These are phyloP conservation scores for Sphagnurus paluster DNA, from an alignment of 1,284 basidiomycete genomes.

Conservation along the genomic window DNA sequence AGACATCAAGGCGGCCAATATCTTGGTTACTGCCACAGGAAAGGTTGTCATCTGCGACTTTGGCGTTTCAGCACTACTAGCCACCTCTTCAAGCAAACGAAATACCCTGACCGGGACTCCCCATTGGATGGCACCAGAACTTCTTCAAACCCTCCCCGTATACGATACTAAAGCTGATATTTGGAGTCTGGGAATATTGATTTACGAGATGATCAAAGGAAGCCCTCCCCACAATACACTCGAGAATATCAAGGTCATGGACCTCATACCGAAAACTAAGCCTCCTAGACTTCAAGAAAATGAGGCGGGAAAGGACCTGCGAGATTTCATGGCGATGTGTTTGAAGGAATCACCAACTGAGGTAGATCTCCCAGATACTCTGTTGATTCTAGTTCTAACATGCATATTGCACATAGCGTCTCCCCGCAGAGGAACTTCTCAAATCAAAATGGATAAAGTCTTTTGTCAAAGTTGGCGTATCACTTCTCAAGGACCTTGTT, in stretches of 20 bases:
- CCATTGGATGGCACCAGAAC: slow-evolving; percentile 99
- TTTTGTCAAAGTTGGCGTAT: slow-evolving; percentile 66
- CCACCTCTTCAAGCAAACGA: slow-evolving; percentile 85
- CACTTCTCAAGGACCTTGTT: slow-evolving; percentile 84
- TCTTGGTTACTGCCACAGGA: slow-evolving; percentile 84
- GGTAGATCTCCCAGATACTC: slow-evolving; percentile 47
- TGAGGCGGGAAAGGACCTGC: slow-evolving; percentile 82
- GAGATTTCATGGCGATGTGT: slow-evolving; percentile 87
- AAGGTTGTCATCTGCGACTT: slow-evolving; percentile 96
- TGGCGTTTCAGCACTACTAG: slow-evolving; percentile 92
- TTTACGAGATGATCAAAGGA: slow-evolving; percentile 96
- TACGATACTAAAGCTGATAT: slow-evolving; percentile 97
- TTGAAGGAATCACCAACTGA: slow-evolving; percentile 82
- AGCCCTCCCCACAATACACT: slow-evolving; percentile 82
- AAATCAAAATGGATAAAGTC: slow-evolving; percentile 95
- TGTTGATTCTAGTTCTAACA: slow-evolving; percentile 12
- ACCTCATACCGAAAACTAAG: slow-evolving; percentile 87
- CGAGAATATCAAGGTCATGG: slow-evolving; percentile 86
- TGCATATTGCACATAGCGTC: slow-evolving; percentile 57
- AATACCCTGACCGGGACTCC: slow-evolving; percentile 96
- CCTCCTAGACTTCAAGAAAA: slow-evolving; percentile 81
- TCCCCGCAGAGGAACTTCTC: slow-evolving; percentile 85
- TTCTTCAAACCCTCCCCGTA: slow-evolving; percentile 82
- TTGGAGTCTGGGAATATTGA: slow-evolving; percentile 94
- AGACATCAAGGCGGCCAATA: slow-evolving; percentile 96